Evolutionary conservation across 2,329 filamentous ascomycete species (phyloP).

Genomic region (Penicillium aurantiogriseum): DNA sequence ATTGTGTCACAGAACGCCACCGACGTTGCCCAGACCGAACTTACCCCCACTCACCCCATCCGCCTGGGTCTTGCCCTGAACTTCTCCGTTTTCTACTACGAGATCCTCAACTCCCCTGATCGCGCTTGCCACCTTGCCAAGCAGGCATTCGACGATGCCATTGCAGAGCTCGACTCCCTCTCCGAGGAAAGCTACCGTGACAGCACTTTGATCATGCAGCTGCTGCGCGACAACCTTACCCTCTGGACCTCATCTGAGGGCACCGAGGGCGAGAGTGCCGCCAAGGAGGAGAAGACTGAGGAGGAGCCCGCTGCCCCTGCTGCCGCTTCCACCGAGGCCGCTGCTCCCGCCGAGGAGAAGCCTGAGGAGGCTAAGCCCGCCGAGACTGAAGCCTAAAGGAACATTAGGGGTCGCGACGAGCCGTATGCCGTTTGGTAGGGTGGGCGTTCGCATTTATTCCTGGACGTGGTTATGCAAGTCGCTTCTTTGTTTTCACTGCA

Average conservation of each 20-base stretch:
- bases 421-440: slow-evolving; percentile 30
- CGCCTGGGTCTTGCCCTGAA: slow-evolving; percentile 95
- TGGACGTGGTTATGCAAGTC: slow-evolving; percentile 36
- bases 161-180: slow-evolving; percentile 95
- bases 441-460: slow-evolving; percentile 37
- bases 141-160: slow-evolving; percentile 98
- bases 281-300: slow-evolving; percentile 62
- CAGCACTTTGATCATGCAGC: slow-evolving; percentile 99
- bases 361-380: slow-evolving; percentile 40
- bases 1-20: slow-evolving; percentile 67
- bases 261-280: slow-evolving; percentile 63
- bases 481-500: slow-evolving; percentile 35
- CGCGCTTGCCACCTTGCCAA: slow-evolving; percentile 97
- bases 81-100: slow-evolving; percentile 99
- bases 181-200: slow-evolving; percentile 98
- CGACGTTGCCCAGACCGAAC: slow-evolving; percentile 96
- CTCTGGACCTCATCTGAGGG: slow-evolving; percentile 96
- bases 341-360: slow-evolving; percentile 45
- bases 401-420: slow-evolving; percentile 17
- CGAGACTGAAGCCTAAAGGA: slow-evolving; percentile 36
- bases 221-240: slow-evolving; percentile 95
- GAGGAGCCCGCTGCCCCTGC: slow-evolving; percentile 38
- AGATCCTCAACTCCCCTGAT: slow-evolving; percentile 97
- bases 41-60: slow-evolving; percentile 96
- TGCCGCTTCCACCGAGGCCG: slow-evolving; percentile 20